Evolutionary conservation across 2,329 filamentous ascomycete species (phyloP).

Genomic region (Sporothrix globosa): DNA sequence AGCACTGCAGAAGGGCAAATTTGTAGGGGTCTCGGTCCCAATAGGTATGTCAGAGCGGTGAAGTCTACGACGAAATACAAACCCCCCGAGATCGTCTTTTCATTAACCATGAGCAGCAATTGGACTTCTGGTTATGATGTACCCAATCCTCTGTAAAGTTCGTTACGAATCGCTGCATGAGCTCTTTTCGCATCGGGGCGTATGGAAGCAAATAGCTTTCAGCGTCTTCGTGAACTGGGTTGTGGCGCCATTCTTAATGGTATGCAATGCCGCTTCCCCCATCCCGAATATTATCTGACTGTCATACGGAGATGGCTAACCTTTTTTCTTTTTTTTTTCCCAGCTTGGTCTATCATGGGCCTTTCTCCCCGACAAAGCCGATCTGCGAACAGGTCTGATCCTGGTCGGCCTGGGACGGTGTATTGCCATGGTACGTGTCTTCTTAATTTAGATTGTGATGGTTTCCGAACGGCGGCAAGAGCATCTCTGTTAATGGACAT

Average conservation of each 20-base stretch:
- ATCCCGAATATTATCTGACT: background rate
- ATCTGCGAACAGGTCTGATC: conserved; percentile 69
- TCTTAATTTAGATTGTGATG: too few species aligned
- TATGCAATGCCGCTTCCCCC: conserved; percentile 41
- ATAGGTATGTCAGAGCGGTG: background rate
- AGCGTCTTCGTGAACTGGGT: conserved; percentile 82
- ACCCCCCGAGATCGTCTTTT: too few species aligned
- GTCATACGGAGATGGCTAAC: conserved; percentile 1
- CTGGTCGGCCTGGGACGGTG: conserved; percentile 83
- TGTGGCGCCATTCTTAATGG: conserved; percentile 80
- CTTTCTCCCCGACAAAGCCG: conserved; percentile 62
- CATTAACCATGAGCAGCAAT: conserved; percentile 60
- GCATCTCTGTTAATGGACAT: background rate
- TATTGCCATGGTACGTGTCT: conserved; percentile 73
- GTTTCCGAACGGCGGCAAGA: background rate
- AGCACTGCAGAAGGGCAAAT: conserved; percentile 69
- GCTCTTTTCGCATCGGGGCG: conserved; percentile 60
- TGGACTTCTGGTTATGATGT: conserved; percentile 90
- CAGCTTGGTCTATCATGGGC: conserved; percentile 70
- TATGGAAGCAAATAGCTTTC: conserved; percentile 81
- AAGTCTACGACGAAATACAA: too few species aligned
- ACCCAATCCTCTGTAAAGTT: conserved; percentile 87
- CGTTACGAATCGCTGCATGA: conserved; percentile 74
- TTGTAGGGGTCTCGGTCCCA: conserved; percentile 53
- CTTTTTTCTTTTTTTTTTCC: conserved; percentile 15